These are phyloP conservation scores for Scedosporium dehoogii DNA, from an alignment of 2,329 filamentous ascomycete species.

Conservation along the genomic window DNA sequence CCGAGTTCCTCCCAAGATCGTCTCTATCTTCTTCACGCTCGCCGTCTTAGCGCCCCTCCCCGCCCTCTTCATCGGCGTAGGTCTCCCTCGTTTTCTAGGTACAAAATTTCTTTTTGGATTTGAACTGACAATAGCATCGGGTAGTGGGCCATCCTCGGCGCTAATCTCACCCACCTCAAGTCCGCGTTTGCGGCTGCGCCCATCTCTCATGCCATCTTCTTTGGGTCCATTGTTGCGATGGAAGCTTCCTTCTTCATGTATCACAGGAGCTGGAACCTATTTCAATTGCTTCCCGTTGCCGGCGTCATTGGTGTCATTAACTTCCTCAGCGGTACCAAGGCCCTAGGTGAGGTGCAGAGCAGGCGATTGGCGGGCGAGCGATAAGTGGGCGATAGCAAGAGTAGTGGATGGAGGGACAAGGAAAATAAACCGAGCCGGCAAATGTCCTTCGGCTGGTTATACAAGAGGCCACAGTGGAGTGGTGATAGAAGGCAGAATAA, in stretches of 20 bases:
- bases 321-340: slow-evolving; percentile 81
- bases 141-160: slow-evolving; percentile 74
- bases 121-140: slow-evolving; percentile 5
- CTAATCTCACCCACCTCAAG: slow-evolving; percentile 67
- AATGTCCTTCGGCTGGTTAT: no score
- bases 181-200: slow-evolving; percentile 70
- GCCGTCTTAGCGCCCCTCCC: slow-evolving; percentile 68
- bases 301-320: slow-evolving; percentile 58
- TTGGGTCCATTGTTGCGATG: slow-evolving; percentile 76
- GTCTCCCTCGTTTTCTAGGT: slow-evolving; percentile 19
- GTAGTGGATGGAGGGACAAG: background rate
- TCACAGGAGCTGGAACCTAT: slow-evolving; percentile 85
- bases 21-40: slow-evolving; percentile 68
- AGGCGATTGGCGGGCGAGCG: slow-evolving; percentile 68
- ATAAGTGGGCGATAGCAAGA: slow-evolving; percentile 18
- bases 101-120: background rate
- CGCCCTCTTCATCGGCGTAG: slow-evolving; percentile 58
- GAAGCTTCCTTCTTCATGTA: slow-evolving; percentile 93
- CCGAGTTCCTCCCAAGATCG: slow-evolving; percentile 66
- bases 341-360: slow-evolving; percentile 85
- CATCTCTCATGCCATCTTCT: slow-evolving; percentile 73
- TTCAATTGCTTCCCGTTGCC: slow-evolving; percentile 73
- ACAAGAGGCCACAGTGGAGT: background rate
- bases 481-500: background rate
- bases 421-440: background rate